Evolutionary conservation across 202 grass and related monocot genomes (phyloP), one percentile per base, ranked within the genome.

Genomic region (Digitaria exilis): DNA sequence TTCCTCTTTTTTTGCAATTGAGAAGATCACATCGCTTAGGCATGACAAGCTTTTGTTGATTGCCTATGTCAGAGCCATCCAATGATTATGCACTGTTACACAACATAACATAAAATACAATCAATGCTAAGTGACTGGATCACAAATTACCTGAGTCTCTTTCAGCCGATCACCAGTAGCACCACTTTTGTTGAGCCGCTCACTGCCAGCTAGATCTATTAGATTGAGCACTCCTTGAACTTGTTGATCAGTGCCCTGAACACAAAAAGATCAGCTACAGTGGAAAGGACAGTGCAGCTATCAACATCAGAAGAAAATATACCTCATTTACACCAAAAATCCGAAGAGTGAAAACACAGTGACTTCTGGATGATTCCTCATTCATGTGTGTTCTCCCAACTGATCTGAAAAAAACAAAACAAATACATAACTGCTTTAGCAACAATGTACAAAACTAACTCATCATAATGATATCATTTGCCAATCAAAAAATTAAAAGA

Each of bases 41-140:
- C 89, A 92, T 2, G 96, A 96, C 45, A 99, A 69, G 81, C 96
- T 99, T 77, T 96, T 99, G 43, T 99, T 99, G 39, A 99, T 99
- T 12, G 95, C 85, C 95, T 97, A 60, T 29, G 61, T 58, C 12
- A 21, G 22, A 43, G 39, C 60, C 71, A 21, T 35, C 9, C 26
- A 75, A 9, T 4, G 6, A 21, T 56, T 71, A 70, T 32, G 22
- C 35, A 14, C 21, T 26, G 7, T 25, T 69, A 17, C 12, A 55
- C 0, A 46, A 39, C 44, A 3, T 25, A 50, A 64, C 21, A 25
- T 64, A 48, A n/a, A 19, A 43, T 25, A 15, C n/a, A 42, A 31
- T 52, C 0, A 19, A 80, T 80, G 68, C 32, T 1, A 30, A 50
- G 7, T 0, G 3, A 28, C 58, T 35, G 0, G 4, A n/a, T 31